Conservation (phyloP, 2,329 filamentous ascomycete species). For the Bipolaris bicolor region DNA sequence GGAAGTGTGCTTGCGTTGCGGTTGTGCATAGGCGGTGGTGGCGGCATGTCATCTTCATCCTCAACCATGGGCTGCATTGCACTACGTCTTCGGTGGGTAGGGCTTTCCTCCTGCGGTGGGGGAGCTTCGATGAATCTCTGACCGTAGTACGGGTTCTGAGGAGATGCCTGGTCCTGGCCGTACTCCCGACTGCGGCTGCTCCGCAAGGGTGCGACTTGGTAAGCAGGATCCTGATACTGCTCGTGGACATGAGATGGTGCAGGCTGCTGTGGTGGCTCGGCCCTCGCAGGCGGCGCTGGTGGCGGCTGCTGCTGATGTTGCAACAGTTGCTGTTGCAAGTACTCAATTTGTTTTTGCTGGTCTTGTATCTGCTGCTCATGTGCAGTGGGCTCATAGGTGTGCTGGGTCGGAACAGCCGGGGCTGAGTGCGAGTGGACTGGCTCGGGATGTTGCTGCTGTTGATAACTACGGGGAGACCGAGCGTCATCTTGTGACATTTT, state of each 20-base stretch:
- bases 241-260: slow-evolving; percentile 26
- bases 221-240: slow-evolving; percentile 38
- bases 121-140: slow-evolving; percentile 40
- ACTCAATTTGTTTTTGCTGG: slow-evolving; percentile 21
- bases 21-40: slow-evolving; percentile 49
- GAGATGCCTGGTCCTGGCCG: slow-evolving; percentile 31
- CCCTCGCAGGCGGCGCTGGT: slow-evolving; percentile 3
- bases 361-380: slow-evolving; percentile 18
- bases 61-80: slow-evolving; percentile 69
- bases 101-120: slow-evolving; percentile 48
- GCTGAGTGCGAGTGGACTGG: slow-evolving; percentile 55
- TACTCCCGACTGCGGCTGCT: slow-evolving; percentile 36
- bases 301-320: slow-evolving; percentile 25
- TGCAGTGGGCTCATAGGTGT: slow-evolving; percentile 28
- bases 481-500: slow-evolving; percentile 39
- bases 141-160: slow-evolving; percentile 42
- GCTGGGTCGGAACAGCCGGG: slow-evolving; percentile 49
- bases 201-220: slow-evolving; percentile 45
- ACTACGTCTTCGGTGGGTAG: slow-evolving; percentile 54
- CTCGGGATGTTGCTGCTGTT: slow-evolving; percentile 29
- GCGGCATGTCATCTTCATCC: slow-evolving; percentile 62
- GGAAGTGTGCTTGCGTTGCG: slow-evolving; percentile 41
- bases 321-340: slow-evolving; percentile 18
- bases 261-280: slow-evolving; percentile 16
- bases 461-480: slow-evolving; percentile 29